Base-by-base conservation (phyloP, 73 alveolate species). In the Urostyla sp. region DNA sequence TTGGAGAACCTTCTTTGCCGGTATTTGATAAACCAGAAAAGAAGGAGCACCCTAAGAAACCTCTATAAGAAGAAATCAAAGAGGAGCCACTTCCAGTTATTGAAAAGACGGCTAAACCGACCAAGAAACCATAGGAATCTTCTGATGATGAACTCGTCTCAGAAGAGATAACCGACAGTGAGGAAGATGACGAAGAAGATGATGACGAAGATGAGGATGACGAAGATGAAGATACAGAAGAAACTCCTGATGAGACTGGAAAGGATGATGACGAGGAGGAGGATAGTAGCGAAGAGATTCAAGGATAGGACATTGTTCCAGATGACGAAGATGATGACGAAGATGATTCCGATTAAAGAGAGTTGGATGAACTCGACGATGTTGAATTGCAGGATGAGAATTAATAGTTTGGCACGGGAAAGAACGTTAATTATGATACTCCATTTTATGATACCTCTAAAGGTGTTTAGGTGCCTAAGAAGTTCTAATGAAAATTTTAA, bases 21-120 rank as follows among this genome's bases (percentile, higher is more conserved):
- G 44, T 1, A 10, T 63, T 63, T 28, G 24, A 58, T 20, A 58
- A 58, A 31, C 55, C 52, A 5, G 23, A n/a, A 20, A 58, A 35
- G 3, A 16, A 58, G 75, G 75, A 58, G 28, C 61, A 63, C 20
- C 0, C 3, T 1, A n/a, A 38, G 79, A 63, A 63, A 48, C 31
- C 21, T 27, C 16, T 43, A 26, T 21, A 36, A 43, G 60, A 7
- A 4, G 30, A 63, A 21, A 13, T 35, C 6, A 31, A 63, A 37
- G 53, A 63, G 1, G 31, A 63, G 58, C n/a, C n/a, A n/a, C n/a
- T n/a, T n/a, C n/a, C n/a, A n/a, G n/a, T n/a, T n/a, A n/a, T n/a
- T n/a, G 26, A 34, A 23, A 63, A 63, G 43, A 63, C 10, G 30
- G 79, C 37, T 21, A 60, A 63, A 7, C 6, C 10, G 45, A 31